These are phyloP conservation scores for Phialophora verrucosa DNA, from an alignment of 2,329 filamentous ascomycete genomes.

Conservation along the genomic window DNA sequence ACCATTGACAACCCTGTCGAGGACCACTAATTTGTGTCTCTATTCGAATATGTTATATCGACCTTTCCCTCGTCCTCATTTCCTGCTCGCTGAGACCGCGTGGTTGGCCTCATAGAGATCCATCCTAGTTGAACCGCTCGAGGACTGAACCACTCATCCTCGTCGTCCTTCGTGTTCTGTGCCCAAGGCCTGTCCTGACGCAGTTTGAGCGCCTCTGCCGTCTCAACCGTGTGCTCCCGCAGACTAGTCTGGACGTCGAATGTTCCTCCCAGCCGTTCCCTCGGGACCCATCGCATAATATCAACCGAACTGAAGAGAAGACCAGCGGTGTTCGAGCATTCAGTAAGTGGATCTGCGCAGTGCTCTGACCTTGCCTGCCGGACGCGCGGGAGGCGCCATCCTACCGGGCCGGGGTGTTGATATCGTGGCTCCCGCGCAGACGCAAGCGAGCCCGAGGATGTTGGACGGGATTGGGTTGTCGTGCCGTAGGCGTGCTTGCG, in stretches of 20 bases:
- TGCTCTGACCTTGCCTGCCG: neutral
- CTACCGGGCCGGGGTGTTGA: neutral
- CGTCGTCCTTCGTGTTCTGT: neutral
- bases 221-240: neutral
- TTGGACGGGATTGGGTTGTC: neutral
- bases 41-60: neutral
- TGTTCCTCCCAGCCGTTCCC: neutral
- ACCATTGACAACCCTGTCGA: neutral
- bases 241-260: neutral
- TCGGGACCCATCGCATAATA: neutral
- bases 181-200: neutral
- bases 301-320: constrained; percentile 10
- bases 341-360: neutral
- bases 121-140: neutral
- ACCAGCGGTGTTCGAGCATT: neutral
- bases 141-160: neutral
- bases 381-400: constrained; percentile 2
- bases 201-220: neutral
- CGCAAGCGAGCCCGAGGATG: neutral
- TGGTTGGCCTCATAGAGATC: constrained; percentile 1
- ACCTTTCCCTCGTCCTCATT: neutral
- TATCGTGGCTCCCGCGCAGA: neutral
- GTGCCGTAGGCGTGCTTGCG: neutral
- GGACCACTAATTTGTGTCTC: neutral
- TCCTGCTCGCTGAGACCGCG: neutral